Percentiles rank a stretch among this genome's conserved stretches.
These are phyloP conservation scores for Clohesyomyces aquaticus DNA, from an alignment of 495 filamentous ascomycete genomes.

Conservation along the genomic window DNA sequence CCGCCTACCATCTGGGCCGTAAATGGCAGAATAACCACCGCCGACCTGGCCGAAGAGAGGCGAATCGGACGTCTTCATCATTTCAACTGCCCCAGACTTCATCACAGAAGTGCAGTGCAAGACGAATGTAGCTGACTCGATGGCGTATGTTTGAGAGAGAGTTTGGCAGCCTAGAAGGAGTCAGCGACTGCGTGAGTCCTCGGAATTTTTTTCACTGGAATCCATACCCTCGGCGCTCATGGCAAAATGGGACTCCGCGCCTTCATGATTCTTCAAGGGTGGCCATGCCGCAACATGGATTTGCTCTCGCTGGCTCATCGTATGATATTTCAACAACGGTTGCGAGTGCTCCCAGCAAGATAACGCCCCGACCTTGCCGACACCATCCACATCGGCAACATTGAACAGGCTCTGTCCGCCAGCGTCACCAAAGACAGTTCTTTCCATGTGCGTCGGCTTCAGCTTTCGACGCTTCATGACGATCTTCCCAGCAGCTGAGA, in stretches of 20 bases:
- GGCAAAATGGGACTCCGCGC: conserved; percentile 38
- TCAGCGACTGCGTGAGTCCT: not conserved
- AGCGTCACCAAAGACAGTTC: conserved; percentile 63
- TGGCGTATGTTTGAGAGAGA: conserved; percentile 55
- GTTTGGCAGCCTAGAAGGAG: conserved; percentile 44
- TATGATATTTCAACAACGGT: conserved; percentile 64
- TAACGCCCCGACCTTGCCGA: conserved; percentile 53
- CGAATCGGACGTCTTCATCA: conserved; percentile 47
- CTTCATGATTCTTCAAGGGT: conserved; percentile 6
- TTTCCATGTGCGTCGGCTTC: conserved; percentile 67
- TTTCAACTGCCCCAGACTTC: conserved; percentile 51
- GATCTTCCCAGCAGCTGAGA: conserved; percentile 53
- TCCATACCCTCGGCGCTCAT: conserved; percentile 50
- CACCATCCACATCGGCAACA: conserved; percentile 52
- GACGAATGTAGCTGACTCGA: conserved; percentile 58
- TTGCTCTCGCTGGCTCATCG: conserved; percentile 53
- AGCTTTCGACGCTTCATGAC: conserved; percentile 57
- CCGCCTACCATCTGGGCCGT: conserved; percentile 58
- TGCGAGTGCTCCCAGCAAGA: conserved; percentile 65
- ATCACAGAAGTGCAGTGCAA: conserved; percentile 54
- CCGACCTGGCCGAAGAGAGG: conserved; percentile 49
- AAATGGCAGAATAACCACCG: conserved; percentile 56
- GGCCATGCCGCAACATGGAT: conserved; percentile 68
- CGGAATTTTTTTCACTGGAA: not conserved
- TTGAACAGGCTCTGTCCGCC: conserved; percentile 49